Conservation (phyloP, 495 filamentous ascomycete species). For the Sabuloglossum arenarium region DNA sequence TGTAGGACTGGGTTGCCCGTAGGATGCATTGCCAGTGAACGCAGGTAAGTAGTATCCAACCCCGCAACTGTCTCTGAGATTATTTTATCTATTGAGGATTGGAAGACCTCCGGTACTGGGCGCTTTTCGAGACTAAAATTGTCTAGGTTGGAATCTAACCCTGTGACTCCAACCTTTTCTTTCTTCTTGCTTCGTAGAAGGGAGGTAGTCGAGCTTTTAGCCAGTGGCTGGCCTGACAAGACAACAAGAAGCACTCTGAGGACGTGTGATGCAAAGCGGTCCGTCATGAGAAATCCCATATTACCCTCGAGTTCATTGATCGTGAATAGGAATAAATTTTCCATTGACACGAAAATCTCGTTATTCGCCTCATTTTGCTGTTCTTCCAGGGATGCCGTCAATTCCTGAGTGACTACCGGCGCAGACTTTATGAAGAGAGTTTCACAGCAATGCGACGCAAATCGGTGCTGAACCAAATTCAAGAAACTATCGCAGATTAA, state of each 20-base stretch:
- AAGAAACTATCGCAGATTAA: conserved; percentile 34
- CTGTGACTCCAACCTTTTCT: conserved; percentile 42
- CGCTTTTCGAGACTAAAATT: conserved; percentile 18
- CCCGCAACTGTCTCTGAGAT: conserved; percentile 48
- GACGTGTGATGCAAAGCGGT: conserved; percentile 79
- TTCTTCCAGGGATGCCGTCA: conserved; percentile 28
- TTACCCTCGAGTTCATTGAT: conserved; percentile 68
- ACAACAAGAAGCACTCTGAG: conserved; percentile 69
- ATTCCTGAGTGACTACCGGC: conserved; percentile 50
- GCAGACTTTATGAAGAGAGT: conserved; percentile 71
- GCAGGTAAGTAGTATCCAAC: conserved; percentile 50
- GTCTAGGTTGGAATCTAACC: conserved; percentile 16
- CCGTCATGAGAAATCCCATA: conserved; percentile 64
- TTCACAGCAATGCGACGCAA: conserved; percentile 93
- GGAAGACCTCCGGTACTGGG: conserved; percentile 58
- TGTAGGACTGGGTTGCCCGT: conserved; percentile 82
- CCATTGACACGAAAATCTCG: conserved; percentile 38
- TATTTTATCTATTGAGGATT: conserved; percentile 52
- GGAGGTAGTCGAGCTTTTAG: conserved; percentile 38
- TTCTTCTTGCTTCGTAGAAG: conserved; percentile 76
- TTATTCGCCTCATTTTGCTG: conserved; percentile 19
- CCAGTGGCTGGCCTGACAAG: conserved; percentile 60
- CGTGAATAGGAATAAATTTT: conserved; percentile 62
- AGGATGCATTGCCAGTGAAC: conserved; percentile 65
- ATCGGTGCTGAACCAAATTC: conserved; percentile 76